A percentile compares a stretch with the other conserved stretches of the same genome.
Conservation (phyloP, 139 green algal species). For the Diplosphaera chodatii region DNA sequence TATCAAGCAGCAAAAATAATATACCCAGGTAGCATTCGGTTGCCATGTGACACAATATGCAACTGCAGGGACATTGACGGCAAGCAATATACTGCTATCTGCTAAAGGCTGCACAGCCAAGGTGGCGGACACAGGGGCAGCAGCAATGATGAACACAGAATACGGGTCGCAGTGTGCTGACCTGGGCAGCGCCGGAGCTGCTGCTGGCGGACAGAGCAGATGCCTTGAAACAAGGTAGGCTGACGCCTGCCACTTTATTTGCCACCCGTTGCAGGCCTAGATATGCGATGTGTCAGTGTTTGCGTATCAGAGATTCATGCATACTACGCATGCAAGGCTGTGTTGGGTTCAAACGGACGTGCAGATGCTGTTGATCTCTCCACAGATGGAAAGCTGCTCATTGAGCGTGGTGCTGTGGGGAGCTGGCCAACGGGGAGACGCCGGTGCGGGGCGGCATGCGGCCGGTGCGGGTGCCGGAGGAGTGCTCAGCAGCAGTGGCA, state of each 20-base stretch:
- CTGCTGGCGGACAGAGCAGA: constrained; percentile 16
- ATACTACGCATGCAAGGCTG: too few species aligned
- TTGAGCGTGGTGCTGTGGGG: constrained; percentile 19
- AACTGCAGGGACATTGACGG: constrained; percentile 35
- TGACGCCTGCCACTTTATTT: too few species aligned
- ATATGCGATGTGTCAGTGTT: too few species aligned
- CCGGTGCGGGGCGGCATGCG: constrained; percentile 10
- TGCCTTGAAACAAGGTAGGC: too few species aligned
- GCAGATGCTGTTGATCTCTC: too few species aligned
- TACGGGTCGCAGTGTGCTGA: constrained; percentile 24
- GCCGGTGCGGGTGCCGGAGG: constrained; percentile 9
- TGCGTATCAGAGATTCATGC: too few species aligned
- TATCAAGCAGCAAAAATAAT: too few species aligned
- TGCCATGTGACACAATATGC: too few species aligned
- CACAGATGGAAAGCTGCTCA: constrained; percentile 14
- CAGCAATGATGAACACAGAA: constrained; percentile 17
- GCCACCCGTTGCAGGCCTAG: constrained; percentile 1
- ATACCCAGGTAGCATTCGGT: too few species aligned
- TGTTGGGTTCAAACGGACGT: too few species aligned
- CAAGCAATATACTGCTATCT: constrained; percentile 24
- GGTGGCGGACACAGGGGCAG: constrained; percentile 33
- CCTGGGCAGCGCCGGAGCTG: constrained; percentile 30
- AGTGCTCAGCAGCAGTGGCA: constrained; percentile 16
- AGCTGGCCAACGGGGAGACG: constrained; percentile 12
- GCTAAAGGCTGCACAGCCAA: constrained; percentile 29